Evolutionary conservation across 148 eudicot genomes (phyloP).

Genomic region (Linanthus parryae): DNA sequence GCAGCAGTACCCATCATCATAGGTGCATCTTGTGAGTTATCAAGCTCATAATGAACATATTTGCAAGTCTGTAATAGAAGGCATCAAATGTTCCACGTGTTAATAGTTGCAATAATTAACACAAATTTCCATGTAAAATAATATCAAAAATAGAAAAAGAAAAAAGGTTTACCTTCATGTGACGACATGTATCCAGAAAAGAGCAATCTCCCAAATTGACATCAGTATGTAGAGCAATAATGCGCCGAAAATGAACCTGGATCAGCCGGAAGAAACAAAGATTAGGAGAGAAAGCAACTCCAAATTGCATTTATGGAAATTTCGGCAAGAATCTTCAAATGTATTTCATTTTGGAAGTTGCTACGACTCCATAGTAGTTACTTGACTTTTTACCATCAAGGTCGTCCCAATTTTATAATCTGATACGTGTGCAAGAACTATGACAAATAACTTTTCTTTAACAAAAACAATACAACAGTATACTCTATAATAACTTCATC

Average conservation of each 20-base stretch:
- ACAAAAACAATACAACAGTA: no score
- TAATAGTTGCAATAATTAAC: background rate
- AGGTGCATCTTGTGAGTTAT: conserved; percentile 74
- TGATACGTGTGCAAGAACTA: no score
- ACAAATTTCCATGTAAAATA: conserved; percentile 1
- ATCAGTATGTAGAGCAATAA: conserved; percentile 90
- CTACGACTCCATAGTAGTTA: no score
- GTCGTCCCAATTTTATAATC: no score
- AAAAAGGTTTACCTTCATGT: conserved; percentile 71
- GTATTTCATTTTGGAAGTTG: no score
- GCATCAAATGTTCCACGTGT: background rate
- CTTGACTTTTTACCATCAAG: no score
- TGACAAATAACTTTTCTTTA: no score
- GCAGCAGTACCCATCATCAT: conserved; percentile 49
- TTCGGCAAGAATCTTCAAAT: no score
- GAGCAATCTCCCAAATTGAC: conserved; percentile 93
- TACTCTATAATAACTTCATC: no score
- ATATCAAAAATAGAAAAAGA: background rate
- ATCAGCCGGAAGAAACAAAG: background rate
- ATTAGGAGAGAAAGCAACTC: background rate
- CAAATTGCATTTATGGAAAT: no score
- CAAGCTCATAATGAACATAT: conserved; percentile 98
- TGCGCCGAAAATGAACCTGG: conserved; percentile 98
- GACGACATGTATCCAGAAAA: conserved; percentile 95
- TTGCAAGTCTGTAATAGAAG: conserved; percentile 70